Evolutionary conservation across 2,329 filamentous ascomycete genomes (phyloP).

Genomic region (Stagonosporopsis tanaceti): DNA sequence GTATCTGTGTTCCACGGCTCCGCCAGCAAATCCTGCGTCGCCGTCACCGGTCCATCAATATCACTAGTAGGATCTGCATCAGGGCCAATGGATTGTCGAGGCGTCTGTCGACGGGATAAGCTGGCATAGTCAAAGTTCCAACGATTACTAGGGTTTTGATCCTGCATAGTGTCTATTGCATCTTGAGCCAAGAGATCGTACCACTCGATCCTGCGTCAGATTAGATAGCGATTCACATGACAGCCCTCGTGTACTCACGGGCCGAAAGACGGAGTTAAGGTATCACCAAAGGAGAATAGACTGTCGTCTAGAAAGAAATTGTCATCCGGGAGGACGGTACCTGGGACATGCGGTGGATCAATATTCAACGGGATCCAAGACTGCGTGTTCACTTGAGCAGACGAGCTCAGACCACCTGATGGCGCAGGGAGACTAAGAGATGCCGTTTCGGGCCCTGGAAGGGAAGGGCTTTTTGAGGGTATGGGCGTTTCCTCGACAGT

Average conservation of each 20-base stretch:
- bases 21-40: constrained; percentile 16
- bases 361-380: constrained; percentile 28
- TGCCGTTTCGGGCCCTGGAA: constrained; percentile 8
- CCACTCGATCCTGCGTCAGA: constrained; percentile 49
- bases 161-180: constrained; percentile 46
- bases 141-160: constrained; percentile 44
- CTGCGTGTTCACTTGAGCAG: constrained; percentile 15
- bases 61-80: constrained; percentile 22
- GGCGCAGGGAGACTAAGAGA: constrained; percentile 7
- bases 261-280: constrained; percentile 50
- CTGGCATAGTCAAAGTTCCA: constrained; percentile 53
- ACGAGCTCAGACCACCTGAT: constrained; percentile 14
- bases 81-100: constrained; percentile 39
- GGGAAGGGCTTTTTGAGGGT: not conserved
- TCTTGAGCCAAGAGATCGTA: constrained; percentile 58
- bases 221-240: not conserved
- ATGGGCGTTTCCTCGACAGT: constrained; percentile 9
- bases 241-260: constrained; percentile 32
- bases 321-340: constrained; percentile 31
- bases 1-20: constrained; percentile 37
- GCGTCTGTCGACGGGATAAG: constrained; percentile 52
- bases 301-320: constrained; percentile 36
- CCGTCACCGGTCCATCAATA: constrained; percentile 8
- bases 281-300: constrained; percentile 35
- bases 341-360: constrained; percentile 23